Evolutionary conservation across 495 filamentous ascomycete species (phyloP).

Genomic region (Articulospora tetracladia): DNA sequence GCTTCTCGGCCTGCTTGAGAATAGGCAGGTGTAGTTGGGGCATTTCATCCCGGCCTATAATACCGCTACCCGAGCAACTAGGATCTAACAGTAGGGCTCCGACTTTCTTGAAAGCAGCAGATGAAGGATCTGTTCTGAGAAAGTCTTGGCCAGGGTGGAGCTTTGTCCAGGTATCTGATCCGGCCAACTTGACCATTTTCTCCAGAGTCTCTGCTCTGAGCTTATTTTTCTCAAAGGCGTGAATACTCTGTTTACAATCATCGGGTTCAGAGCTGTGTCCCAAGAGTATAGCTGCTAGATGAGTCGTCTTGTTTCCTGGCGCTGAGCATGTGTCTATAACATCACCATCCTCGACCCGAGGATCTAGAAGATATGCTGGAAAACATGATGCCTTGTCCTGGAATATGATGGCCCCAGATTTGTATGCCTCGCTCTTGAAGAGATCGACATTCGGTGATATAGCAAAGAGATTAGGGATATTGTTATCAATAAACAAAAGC

Average conservation of each 20-base stretch:
- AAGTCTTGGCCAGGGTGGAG: conserved; percentile 77
- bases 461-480: conserved; percentile 82
- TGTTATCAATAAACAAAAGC: conserved; percentile 57
- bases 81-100: conserved; percentile 81
- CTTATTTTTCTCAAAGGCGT: conserved; percentile 69
- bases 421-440: conserved; percentile 66
- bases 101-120: conserved; percentile 51
- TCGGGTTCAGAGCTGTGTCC: conserved; percentile 29
- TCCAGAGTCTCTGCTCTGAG: conserved; percentile 65
- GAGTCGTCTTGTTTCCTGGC: conserved; percentile 96
- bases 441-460: conserved; percentile 66
- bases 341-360: conserved; percentile 55
- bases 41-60: conserved; percentile 78
- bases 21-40: conserved; percentile 53
- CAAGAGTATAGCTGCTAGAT: conserved; percentile 70
- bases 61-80: conserved; percentile 91
- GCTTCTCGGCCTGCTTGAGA: conserved; percentile 25
- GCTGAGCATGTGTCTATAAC: conserved; percentile 89
- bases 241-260: conserved; percentile 38
- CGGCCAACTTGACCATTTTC: conserved; percentile 78
- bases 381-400: conserved; percentile 98
- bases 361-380: conserved; percentile 78
- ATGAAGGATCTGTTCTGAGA: conserved; percentile 60
- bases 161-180: conserved; percentile 57
- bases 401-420: conserved; percentile 71